Conservation (phyloP, 495 filamentous ascomycete species). For the Parathielavia appendiculata region DNA sequence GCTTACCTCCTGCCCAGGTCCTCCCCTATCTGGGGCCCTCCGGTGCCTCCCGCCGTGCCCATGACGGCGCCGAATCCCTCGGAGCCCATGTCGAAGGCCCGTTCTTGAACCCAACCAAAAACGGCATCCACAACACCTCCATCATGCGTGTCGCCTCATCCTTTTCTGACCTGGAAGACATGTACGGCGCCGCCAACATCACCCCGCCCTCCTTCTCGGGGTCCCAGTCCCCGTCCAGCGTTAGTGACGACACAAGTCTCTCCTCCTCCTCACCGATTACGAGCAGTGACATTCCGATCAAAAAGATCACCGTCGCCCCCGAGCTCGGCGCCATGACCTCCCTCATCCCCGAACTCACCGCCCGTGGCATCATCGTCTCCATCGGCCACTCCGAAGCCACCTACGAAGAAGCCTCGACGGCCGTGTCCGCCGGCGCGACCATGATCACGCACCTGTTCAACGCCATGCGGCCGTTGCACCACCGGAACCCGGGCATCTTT, state of each 20-base stretch:
- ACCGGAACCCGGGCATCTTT: conserved; percentile 80
- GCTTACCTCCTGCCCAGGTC: conserved; percentile 41
- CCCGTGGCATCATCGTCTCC: conserved; percentile 60
- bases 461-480: conserved; percentile 79
- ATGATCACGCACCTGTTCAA: conserved; percentile 92
- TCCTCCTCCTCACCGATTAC: not conserved
- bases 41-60: conserved; percentile 43
- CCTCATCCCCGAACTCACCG: conserved; percentile 55
- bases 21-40: conserved; percentile 70
- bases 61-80: conserved; percentile 70
- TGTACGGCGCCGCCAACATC: conserved; percentile 66
- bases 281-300: conserved; percentile 42
- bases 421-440: conserved; percentile 63
- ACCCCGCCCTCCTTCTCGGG: conserved; percentile 15
- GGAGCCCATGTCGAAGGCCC: conserved; percentile 84
- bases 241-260: not conserved
- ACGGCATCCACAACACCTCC: conserved; percentile 66
- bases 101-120: conserved; percentile 64
- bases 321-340: conserved; percentile 61
- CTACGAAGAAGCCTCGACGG: conserved; percentile 64
- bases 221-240: not conserved
- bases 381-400: conserved; percentile 81
- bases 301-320: conserved; percentile 75
- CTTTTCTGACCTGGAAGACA: conserved; percentile 55
- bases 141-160: conserved; percentile 54